These are phyloP conservation scores for Nicotiana tomentosiformis DNA, from an alignment of 257 asterid genomes.

Conservation along the genomic window DNA sequence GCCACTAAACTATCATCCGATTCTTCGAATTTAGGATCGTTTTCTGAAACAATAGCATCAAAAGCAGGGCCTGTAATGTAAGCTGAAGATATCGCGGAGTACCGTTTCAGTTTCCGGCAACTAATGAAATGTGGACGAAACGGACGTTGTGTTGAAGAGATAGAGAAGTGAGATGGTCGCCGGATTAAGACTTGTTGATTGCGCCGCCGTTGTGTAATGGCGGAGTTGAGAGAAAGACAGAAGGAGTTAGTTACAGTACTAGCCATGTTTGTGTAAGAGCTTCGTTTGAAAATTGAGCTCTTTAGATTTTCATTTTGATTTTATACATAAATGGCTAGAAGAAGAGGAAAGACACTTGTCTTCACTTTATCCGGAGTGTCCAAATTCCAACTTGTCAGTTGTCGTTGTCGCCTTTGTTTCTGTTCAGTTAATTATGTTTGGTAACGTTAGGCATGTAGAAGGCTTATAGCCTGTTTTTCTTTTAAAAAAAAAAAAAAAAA, in stretches of 20 bases:
- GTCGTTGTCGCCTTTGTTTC: background rate
- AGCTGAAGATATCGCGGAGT: slow-evolving; percentile 29
- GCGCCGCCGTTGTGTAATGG: background rate
- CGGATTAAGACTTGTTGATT: background rate
- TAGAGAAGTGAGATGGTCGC: background rate
- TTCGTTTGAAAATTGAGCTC: background rate
- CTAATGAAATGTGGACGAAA: background rate
- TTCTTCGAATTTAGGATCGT: slow-evolving; percentile 51
- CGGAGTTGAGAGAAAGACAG: background rate
- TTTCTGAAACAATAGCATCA: slow-evolving; percentile 62
- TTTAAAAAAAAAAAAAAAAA: too few species aligned
- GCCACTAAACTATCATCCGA: slow-evolving; percentile 19
- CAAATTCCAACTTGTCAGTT: background rate
- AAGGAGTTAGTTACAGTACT: background rate
- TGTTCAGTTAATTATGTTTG: background rate
- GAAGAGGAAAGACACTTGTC: background rate
- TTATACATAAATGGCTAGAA: background rate
- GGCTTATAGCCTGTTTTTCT: too few species aligned
- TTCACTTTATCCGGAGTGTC: background rate
- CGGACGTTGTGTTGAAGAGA: background rate
- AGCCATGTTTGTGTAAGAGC: background rate
- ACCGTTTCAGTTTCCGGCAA: slow-evolving; percentile 7
- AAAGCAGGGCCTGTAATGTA: slow-evolving; percentile 77
- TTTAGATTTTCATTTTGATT: background rate
- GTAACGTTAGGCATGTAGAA: too few species aligned